Evolutionary conservation across 768 basidiomycete genomes (phyloP).

Genomic region (Russula olivacea): DNA sequence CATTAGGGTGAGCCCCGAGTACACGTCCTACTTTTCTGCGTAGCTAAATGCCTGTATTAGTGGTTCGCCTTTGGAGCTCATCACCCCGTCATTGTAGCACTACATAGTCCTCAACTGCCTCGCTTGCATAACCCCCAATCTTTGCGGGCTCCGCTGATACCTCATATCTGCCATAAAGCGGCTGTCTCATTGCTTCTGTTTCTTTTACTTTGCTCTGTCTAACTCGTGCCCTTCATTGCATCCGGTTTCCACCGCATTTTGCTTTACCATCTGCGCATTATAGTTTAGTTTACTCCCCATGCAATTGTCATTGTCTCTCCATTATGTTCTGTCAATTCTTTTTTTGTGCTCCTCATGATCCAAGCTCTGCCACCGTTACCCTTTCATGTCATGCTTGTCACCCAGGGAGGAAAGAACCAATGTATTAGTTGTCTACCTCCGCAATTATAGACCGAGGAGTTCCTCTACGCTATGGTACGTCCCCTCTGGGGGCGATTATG

Average conservation of each 20-base stretch:
- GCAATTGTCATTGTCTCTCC: slow-evolving; percentile 21
- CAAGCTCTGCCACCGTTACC: slow-evolving; percentile 10
- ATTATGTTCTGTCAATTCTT: slow-evolving; percentile 17
- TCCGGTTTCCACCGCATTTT: slow-evolving; percentile 4
- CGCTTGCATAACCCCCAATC: slow-evolving; percentile 15
- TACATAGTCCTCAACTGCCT: slow-evolving; percentile 13
- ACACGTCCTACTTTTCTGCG: neutral
- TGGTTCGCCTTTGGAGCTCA: slow-evolving; percentile 4
- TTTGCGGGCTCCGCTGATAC: slow-evolving; percentile 20
- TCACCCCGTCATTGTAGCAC: slow-evolving; percentile 24
- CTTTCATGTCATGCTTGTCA: slow-evolving; percentile 9
- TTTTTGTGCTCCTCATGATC: slow-evolving; percentile 21
- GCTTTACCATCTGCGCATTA: slow-evolving; percentile 25
- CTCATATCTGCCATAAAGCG: slow-evolving; percentile 11
- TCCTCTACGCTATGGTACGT: neutral
- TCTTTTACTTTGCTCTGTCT: slow-evolving; percentile 5
- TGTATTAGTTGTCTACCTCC: slow-evolving; percentile 17
- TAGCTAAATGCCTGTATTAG: slow-evolving; percentile 4
- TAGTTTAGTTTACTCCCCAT: slow-evolving; percentile 16
- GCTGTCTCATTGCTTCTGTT: slow-evolving; percentile 6
- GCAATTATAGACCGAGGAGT: slow-evolving; percentile 9
- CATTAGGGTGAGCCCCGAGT: slow-evolving; percentile 18
- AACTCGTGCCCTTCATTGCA: slow-evolving; percentile 11
- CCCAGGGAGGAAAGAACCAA: slow-evolving; percentile 18
- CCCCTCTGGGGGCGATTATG: neutral